Evolutionary conservation across 495 filamentous ascomycete genomes (phyloP).

Genomic region (Hypoxylon perforatum): DNA sequence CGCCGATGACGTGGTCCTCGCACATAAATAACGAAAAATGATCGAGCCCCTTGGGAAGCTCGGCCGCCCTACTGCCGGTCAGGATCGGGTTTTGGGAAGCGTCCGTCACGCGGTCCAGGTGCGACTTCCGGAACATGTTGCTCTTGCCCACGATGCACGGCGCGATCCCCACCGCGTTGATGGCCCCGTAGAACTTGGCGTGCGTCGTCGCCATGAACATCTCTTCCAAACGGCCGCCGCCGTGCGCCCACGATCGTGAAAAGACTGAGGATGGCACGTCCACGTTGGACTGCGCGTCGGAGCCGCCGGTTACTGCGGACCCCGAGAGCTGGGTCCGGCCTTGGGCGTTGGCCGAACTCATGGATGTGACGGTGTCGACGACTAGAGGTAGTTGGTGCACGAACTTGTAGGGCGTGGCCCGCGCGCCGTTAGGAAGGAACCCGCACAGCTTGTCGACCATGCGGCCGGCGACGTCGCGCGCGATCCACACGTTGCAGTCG

Average conservation of each 20-base stretch:
- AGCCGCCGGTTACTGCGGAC: constrained; percentile 41
- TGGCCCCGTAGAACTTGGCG: constrained; percentile 98
- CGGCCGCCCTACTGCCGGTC: constrained; percentile 55
- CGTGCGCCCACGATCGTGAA: constrained; percentile 50
- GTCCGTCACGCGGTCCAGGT: constrained; percentile 83
- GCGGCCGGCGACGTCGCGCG: constrained; percentile 77
- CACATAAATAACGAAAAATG: constrained; percentile 97
- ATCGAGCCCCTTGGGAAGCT: constrained; percentile 76
- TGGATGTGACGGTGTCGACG: constrained; percentile 71
- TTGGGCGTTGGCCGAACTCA: constrained; percentile 48
- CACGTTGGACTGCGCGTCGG: constrained; percentile 30
- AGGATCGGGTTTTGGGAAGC: constrained; percentile 58
- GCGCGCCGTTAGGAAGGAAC: constrained; percentile 53
- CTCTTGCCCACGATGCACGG: constrained; percentile 97
- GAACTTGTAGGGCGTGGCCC: constrained; percentile 80
- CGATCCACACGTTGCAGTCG: constrained; percentile 97
- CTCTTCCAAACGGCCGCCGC: constrained; percentile 91
- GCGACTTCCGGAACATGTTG: constrained; percentile 96
- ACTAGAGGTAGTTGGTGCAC: constrained; percentile 94
- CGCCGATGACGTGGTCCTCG: constrained; percentile 96
- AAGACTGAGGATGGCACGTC: constrained; percentile 41
- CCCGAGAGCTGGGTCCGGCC: constrained; percentile 57
- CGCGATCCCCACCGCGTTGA: constrained; percentile 90
- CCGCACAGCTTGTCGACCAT: constrained; percentile 91
- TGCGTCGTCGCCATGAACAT: constrained; percentile 93